Evolutionary conservation across 495 filamentous ascomycete genomes (phyloP), one percentile per base, ranked within the genome.

Genomic region (Bacidia gigantensis): DNA sequence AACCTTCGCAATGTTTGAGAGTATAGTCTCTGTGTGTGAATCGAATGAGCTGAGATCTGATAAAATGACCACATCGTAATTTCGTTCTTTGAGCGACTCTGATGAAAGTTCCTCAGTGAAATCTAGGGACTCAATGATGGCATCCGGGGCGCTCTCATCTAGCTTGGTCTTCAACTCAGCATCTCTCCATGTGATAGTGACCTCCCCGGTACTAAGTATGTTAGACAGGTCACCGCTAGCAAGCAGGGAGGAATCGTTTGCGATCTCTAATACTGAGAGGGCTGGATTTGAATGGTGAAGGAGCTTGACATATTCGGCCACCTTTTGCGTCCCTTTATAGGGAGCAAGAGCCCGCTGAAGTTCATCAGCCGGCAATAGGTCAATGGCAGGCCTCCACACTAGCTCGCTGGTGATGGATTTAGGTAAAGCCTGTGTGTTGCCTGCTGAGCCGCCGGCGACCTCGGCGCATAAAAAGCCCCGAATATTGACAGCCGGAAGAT

Each of bases 301-400:
- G 18, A 53, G 20, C 29, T 23, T 38, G 26, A 53, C 39, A 26
- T 53, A 53, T 41, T 53, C 14, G 23, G 35, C 17, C 42, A 41
- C 21, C 14, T 24, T 41, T 39, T 53, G 40, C 21, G 18, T 22
- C 35, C 23, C 51, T 22, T 39, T 46, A 21, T 53, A 29, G 12
- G 49, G 11, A 41, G 51, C 26, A 29, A 40, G 24, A 21, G 46
- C 42, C 25, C 25, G 26, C 24, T 46, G 24, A 38, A 22, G 24
- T 32, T 53, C 46, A 40, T 53, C 52, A 18, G 52, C 26, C 35
- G 55, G 50, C n/a, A 55, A 26, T 11, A 57, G 51, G 25, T 55
- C 26, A 35, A 53, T 35, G 20, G 45, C 51, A 7, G 55, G 55
- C 25, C 54, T 50, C 55, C 55, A 57, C 2, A 22, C 54, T 24